Percentiles rank a stretch among this genome's conserved stretches.
Evolutionary conservation across 495 filamentous ascomycete genomes (phyloP).

Genomic region (Penicillium maclennaniae): DNA sequence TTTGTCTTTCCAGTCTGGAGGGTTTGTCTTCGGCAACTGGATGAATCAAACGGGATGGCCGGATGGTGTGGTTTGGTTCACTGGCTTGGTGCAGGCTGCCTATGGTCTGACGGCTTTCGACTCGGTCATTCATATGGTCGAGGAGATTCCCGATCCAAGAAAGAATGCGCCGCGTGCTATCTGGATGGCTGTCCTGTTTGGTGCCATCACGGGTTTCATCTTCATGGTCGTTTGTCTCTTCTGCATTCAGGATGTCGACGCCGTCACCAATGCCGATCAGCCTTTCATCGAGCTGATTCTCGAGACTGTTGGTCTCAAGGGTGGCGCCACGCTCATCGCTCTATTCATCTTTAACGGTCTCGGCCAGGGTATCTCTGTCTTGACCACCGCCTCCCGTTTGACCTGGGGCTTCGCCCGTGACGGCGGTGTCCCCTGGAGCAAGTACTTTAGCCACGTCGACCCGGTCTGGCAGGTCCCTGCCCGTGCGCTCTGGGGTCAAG

Average conservation of each 20-base stretch:
- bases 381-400: conserved; percentile 50
- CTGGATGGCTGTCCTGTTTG: conserved; percentile 40
- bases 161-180: conserved; percentile 41
- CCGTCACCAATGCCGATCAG: conserved; percentile 48
- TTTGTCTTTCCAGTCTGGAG: conserved; percentile 39
- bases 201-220: conserved; percentile 60
- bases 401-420: conserved; percentile 58
- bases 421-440: conserved; percentile 47
- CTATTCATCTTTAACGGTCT: conserved; percentile 50
- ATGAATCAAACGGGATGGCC: conserved; percentile 61
- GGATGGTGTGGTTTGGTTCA: conserved; percentile 60
- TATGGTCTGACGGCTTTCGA: conserved; percentile 61
- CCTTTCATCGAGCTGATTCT: conserved; percentile 46
- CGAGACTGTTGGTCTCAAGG: conserved; percentile 38
- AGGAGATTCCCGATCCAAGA: conserved; percentile 43
- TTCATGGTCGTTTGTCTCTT: conserved; percentile 75
- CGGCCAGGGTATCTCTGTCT: conserved; percentile 40
- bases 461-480: conserved; percentile 41
- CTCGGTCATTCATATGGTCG: conserved; percentile 60
- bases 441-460: conserved; percentile 41
- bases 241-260: conserved; percentile 60
- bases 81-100: conserved; percentile 58
- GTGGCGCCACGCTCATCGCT: conserved; percentile 35
- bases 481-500: conserved; percentile 44
- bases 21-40: conserved; percentile 55